Evolutionary conservation across 2,329 filamentous ascomycete species (phyloP), one percentile per base, ranked within the genome.

Genomic region (Penicillium freii): DNA sequence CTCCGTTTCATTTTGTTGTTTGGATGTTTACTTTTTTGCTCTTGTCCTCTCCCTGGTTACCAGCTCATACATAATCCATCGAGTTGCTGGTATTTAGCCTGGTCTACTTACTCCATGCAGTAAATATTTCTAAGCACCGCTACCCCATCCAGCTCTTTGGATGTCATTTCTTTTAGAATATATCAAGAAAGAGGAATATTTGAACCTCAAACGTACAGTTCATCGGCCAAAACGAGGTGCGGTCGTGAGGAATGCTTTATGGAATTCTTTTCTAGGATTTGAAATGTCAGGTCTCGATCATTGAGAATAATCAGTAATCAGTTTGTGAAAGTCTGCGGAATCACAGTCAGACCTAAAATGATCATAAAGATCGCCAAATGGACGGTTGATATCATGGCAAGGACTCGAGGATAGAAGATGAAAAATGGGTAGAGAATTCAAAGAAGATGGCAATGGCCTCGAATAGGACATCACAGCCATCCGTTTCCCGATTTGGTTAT

Each of bases 241-340:
- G 76, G 75, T 31, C 77, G 66, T 0, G 68, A 73, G 1, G 77
- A 76, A 46, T 75, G 68, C 31, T 71, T 73, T 3, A 58, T 63
- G 0, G 75, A 69, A 11, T 70, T 64, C 53, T 72, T 73, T 19
- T 75, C 72, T 34, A 81, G 53, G 0, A 81, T 60, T 17, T 79
- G 74, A 4, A 70, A 59, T 0, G 75, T 76, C 0, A 75, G 56
- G 0, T 68, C 57, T 2, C 61, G 48, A 43, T 76, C 76, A 54
- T 79, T 76, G 7, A 81, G 59, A 17, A 81, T 66, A 10, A 81
- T 62, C 5, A 79, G 66, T 23, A 23, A 23, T 23, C 23, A 5
- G 27, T 29, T 29, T 29, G 27, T 29, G 27, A 29, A 10, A 29
- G 27, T 29, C 8, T 1, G 27, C 27, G 10, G 27, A 29, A 29